Base-by-base conservation (phyloP, 345 rosid genomes). In the Citrus unshiu region DNA sequence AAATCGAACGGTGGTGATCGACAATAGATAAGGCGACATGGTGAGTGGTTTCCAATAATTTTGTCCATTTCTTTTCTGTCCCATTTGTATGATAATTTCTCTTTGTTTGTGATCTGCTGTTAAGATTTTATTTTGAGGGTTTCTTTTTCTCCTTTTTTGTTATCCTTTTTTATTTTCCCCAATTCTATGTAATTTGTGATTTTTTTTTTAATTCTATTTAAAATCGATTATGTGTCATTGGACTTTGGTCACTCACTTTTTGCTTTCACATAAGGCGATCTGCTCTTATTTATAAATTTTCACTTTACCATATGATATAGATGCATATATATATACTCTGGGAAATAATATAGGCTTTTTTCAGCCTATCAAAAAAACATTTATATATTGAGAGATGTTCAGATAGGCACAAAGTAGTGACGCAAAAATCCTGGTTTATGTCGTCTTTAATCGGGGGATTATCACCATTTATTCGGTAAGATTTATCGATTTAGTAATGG, bases 31-130 rank as follows among this genome's bases (percentile, higher is more conserved):
- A 4, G 27, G 25, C 22, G 74, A 65, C 30, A 32, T 74, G 68
- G 74, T 56, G 81, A 72, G 67, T 64, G 65, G 25, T 79, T 54
- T 65, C 27, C 35, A 70, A 34, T 37, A 73, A 69, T 79, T 49
- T 79, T 79, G 35, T 39, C 56, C n/a, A 4, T 54, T 81, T 62
- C 51, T 58, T 13, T 73, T 3, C 18, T 30, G 35, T 70, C 61
- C 58, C 74, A 34, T 40, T 56, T 76, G 77, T 74, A 74, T 61
- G 34, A 74, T 74, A 74, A 63, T 61, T 61, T 62, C 46, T 54
- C 56, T 60, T 24, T 66, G 56, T 76, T 67, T 76, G 79, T 51
- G 71, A 56, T 34, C 46, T 54, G 39, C 8, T 54, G 37, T 76
- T 25, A 56, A 75, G 63, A 34, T 51, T 75, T 46, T 40, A 76